A percentile compares a stretch with the other conserved stretches of the same genome.
phyloP scores from a whole-genome alignment of 306 rosid species.

The Malus sieversii region DNA sequence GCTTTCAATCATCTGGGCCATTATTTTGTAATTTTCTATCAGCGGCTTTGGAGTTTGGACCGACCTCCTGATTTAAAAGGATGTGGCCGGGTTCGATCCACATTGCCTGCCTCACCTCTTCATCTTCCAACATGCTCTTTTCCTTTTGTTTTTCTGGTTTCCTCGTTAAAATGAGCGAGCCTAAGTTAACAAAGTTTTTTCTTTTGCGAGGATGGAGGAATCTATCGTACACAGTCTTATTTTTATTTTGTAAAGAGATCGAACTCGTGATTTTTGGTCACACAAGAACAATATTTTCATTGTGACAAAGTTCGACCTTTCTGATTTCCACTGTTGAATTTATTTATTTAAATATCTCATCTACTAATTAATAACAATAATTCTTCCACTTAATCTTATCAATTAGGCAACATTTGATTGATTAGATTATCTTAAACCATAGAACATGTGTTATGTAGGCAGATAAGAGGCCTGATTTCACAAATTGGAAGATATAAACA shows the following conservation, averaged over 20 bases:
- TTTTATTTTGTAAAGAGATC: fast-evolving
- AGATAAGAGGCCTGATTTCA: neutral
- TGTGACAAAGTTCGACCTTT: fast-evolving
- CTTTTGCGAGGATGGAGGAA: fast-evolving
- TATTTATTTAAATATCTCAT: neutral
- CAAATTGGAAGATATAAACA: constrained; percentile 13
- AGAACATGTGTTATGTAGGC: neutral
- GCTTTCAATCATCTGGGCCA: constrained; percentile 38
- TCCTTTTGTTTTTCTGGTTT: too few species aligned
- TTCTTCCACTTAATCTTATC: neutral
- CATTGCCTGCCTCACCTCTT: constrained; percentile 27
- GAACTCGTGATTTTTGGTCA: too few species aligned
- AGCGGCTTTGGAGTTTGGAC: constrained; percentile 17
- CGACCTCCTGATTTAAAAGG: constrained; percentile 10
- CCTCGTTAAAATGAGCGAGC: too few species aligned
- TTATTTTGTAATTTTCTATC: constrained; percentile 15
- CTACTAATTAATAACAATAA: neutral
- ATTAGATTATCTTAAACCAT: constrained; percentile 2
- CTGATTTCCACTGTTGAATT: too few species aligned
- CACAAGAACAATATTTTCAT: fast-evolving
- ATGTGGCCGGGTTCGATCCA: constrained; percentile 60
- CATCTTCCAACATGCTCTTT: neutral
- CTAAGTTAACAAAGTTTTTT: too few species aligned
- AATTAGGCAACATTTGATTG: neutral
- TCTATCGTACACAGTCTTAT: too few species aligned